Evolutionary conservation across 495 filamentous ascomycete species (phyloP), one percentile per base, ranked within the genome.

Genomic region (Rhypophila decipiens): DNA sequence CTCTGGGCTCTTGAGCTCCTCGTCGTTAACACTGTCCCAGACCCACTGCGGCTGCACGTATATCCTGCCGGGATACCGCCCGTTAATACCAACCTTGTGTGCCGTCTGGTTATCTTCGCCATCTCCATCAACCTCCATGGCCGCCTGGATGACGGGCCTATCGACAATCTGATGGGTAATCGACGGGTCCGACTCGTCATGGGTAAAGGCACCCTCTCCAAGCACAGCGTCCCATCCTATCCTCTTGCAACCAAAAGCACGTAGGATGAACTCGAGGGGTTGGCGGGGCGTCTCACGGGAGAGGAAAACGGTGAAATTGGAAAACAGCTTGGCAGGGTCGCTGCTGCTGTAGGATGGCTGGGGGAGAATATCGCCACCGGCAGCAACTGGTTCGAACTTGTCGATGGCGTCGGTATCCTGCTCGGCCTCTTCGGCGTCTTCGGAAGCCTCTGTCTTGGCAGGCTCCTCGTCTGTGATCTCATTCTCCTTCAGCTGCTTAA

Each of bases 21-120:
- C 87, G 21, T 86, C 82, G 65, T 98, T 98, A 55, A 96, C 69
- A 59, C 86, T 88, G 53, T 98, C 93, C 93, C 93, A 98, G 12
- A 98, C 79, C 89, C 95, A 98, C 61, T 98, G 93, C 18, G 93
- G 93, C 68, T 98, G 93, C 40, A 98, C 66, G 55, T 97, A 97
- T 38, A 83, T 90, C 39, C 93, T 74, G 20, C 90, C 90, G 7
- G 90, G 90, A 49, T 96, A 82, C 27, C 90, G 78, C 47, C 79
- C 77, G 59, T 74, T 72, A 21, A 58, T 72, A 52, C 45, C 78
- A 56, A 78, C 69, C 56, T 65, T 72, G 59, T 70, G 72, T 38
- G 60, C 61, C 53, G 72, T 78, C 62, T 76, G 72, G 51, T 79
- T 80, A 49, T 81, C 76, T 39, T 77, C 73, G 1, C 65, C 69